Conservation (phyloP, 306 rosid species). For the Chamaecrista fasciculata region DNA sequence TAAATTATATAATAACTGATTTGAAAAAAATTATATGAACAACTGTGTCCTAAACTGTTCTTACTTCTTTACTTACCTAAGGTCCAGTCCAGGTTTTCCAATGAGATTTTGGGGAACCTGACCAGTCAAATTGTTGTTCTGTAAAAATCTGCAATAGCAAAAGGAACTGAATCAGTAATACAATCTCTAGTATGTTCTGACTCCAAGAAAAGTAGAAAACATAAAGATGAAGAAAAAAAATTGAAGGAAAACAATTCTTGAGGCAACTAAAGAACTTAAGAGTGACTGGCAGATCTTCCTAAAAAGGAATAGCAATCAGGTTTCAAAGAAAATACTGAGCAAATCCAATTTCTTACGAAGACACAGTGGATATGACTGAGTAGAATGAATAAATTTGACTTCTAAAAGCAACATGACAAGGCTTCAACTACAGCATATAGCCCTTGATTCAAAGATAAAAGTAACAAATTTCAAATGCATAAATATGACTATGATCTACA, state of each 20-base stretch:
- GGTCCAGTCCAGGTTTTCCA: slow-evolving; percentile 53
- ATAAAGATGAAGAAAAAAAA: slow-evolving; percentile 4
- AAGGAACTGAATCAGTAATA: slow-evolving; percentile 31
- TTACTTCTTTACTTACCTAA: slow-evolving; percentile 68
- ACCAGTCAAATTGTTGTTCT: slow-evolving; percentile 85
- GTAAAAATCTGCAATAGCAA: slow-evolving; percentile 62
- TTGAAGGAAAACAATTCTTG: neutral
- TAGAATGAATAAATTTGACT: too few species aligned
- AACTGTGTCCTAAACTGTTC: slow-evolving; percentile 5
- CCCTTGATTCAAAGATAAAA: neutral
- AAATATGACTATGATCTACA: neutral
- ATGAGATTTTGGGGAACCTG: slow-evolving; percentile 63
- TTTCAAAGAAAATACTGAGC: neutral
- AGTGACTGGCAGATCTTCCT: slow-evolving; percentile 9
- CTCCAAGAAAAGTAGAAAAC: slow-evolving; percentile 3
- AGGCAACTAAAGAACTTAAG: slow-evolving; percentile 7
- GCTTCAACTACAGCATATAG: neutral
- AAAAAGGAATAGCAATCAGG: neutral
- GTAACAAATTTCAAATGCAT: neutral
- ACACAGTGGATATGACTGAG: neutral
- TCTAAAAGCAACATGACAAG: too few species aligned
- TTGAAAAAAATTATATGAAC: too few species aligned
- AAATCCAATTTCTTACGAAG: too few species aligned
- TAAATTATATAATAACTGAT: too few species aligned
- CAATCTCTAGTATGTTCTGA: neutral